These are phyloP conservation scores for Achlya hypogyna DNA, from an alignment of 352 stramenopile species.

Conservation along the genomic window DNA sequence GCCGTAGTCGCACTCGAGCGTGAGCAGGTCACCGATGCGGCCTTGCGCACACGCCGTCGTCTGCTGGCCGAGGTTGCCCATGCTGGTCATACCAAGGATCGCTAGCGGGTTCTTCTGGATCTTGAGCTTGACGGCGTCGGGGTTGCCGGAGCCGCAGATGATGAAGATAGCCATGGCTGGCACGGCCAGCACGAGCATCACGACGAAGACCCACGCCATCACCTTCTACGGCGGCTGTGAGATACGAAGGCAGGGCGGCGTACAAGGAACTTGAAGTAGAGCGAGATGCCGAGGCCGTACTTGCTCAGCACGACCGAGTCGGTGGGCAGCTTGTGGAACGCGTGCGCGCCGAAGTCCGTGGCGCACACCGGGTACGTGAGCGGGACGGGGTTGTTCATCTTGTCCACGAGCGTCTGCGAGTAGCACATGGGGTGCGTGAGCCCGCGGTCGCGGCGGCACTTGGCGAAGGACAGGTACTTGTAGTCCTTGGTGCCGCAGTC, in stretches of 20 bases:
- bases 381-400: constrained; percentile 41
- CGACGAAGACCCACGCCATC: constrained; percentile 73
- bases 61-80: constrained; percentile 63
- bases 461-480: constrained; percentile 75
- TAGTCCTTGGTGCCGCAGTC: constrained; percentile 63
- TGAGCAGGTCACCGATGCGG: constrained; percentile 34
- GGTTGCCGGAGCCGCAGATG: constrained; percentile 37
- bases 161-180: constrained; percentile 57
- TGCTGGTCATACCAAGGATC: constrained; percentile 68
- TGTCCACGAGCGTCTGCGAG: constrained; percentile 43
- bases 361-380: constrained; percentile 39
- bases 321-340: constrained; percentile 61
- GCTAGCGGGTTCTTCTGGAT: constrained; percentile 53
- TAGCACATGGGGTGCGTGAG: constrained; percentile 70
- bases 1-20: constrained; percentile 50
- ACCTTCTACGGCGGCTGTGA: constrained; percentile 34
- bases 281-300: constrained; percentile 60
- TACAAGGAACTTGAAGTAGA: constrained; percentile 80
- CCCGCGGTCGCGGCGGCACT: constrained; percentile 56
- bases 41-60: constrained; percentile 64
- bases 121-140: constrained; percentile 49
- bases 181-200: constrained; percentile 55
- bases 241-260: neutral
- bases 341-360: constrained; percentile 69
- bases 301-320: constrained; percentile 69